phyloP scores from a whole-genome alignment of 495 filamentous ascomycete species.

The Talaromyces thailandensis region DNA sequence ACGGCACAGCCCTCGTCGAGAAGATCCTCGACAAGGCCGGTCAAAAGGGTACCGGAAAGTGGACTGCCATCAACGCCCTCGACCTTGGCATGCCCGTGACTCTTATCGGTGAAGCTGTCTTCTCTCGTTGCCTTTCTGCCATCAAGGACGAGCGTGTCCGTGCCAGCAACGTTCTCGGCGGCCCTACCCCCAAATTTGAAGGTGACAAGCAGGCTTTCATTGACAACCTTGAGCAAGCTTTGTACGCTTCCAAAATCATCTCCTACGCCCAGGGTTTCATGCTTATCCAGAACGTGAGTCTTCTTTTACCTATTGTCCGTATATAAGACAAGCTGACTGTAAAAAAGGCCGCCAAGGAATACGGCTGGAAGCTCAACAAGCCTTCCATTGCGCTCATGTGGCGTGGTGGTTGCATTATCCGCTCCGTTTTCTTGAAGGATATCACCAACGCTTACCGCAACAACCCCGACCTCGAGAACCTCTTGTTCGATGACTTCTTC shows the following conservation, averaged over 20 bases:
- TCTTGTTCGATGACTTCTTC: conserved; percentile 98
- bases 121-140: conserved; percentile 86
- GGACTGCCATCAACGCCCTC: conserved; percentile 98
- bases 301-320: background rate
- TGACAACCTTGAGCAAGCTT: conserved; percentile 93
- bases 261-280: conserved; percentile 99
- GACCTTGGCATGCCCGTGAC: conserved; percentile 99
- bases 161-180: conserved; percentile 69
- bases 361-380: conserved; percentile 98
- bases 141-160: conserved; percentile 88
- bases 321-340: background rate
- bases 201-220: conserved; percentile 90
- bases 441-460: conserved; percentile 95
- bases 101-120: conserved; percentile 93
- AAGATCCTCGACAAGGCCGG: conserved; percentile 98
- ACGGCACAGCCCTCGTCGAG: conserved; percentile 83
- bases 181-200: conserved; percentile 68
- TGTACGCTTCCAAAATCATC: conserved; percentile 99
- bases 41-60: conserved; percentile 99
- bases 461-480: conserved; percentile 92
- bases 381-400: conserved; percentile 99
- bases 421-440: conserved; percentile 99
- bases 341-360: conserved; percentile 83
- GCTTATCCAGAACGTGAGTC: conserved; percentile 93
- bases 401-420: conserved; percentile 99